These are phyloP conservation scores for Penicillium sp. DNA, from an alignment of 2,329 filamentous ascomycete species.

Conservation along the genomic window DNA sequence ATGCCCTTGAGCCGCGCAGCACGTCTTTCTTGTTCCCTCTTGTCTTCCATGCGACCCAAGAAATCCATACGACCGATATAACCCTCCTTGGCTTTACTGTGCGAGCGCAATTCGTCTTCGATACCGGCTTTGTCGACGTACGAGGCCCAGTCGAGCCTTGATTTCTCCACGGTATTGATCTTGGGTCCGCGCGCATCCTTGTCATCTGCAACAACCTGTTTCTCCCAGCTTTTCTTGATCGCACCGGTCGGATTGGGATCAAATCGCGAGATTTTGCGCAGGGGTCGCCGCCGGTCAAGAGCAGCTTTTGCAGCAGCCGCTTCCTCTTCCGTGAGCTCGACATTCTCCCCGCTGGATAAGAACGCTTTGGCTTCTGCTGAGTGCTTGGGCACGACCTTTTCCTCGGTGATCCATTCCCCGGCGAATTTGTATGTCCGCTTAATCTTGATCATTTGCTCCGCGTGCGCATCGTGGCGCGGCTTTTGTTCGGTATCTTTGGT, in stretches of 20 bases:
- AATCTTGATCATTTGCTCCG: conserved; percentile 52
- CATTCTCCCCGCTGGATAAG: conserved; percentile 43
- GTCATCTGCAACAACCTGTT: conserved; percentile 30
- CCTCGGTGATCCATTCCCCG: conserved; percentile 52
- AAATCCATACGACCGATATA: conserved; percentile 62
- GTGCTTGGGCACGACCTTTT: conserved; percentile 51
- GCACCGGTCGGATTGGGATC: conserved; percentile 45
- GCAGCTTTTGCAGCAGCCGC: conserved; percentile 18
- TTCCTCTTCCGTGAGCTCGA: conserved; percentile 30
- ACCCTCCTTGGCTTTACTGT: conserved; percentile 59
- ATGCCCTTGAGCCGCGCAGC: conserved; percentile 48
- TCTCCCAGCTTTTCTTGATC: conserved; percentile 46
- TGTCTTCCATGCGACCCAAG: conserved; percentile 55
- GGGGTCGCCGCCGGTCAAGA: conserved; percentile 37
- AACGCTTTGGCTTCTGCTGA: conserved; percentile 56
- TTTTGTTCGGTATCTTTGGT: conserved; percentile 11
- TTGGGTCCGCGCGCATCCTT: conserved; percentile 50
- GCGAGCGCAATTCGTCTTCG: conserved; percentile 57
- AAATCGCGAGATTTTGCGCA: conserved; percentile 45
- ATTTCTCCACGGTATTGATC: conserved; percentile 65
- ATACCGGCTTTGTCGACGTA: conserved; percentile 61
- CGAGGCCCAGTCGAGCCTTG: conserved; percentile 61
- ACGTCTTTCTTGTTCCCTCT: conserved; percentile 54
- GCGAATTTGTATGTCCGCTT: conserved; percentile 57
- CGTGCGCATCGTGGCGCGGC: conserved; percentile 12